Percentiles rank a stretch among this genome's conserved stretches.
These are phyloP conservation scores for Daldinia concentrica DNA, from an alignment of 495 filamentous ascomycete species.

Conservation along the genomic window DNA sequence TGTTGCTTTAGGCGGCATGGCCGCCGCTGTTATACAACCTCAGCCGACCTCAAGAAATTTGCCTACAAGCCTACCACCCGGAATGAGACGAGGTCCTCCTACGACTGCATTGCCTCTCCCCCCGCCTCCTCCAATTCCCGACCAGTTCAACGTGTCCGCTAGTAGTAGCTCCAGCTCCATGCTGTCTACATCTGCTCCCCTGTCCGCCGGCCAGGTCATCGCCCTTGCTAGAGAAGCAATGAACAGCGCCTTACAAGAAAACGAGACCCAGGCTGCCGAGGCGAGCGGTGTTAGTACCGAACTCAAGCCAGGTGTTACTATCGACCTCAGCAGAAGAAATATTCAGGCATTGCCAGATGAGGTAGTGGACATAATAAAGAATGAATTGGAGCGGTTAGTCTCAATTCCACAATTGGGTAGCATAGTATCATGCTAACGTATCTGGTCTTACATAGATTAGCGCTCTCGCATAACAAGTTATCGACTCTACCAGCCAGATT, in stretches of 20 bases:
- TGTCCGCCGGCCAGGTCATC: conserved; percentile 61
- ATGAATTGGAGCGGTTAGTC: conserved; percentile 85
- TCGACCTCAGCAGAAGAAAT: conserved; percentile 85
- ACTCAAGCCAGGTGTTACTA: conserved; percentile 80
- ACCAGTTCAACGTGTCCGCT: conserved; percentile 46
- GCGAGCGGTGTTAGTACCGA: conserved; percentile 73
- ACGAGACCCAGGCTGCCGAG: conserved; percentile 72
- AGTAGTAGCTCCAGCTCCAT: conserved; percentile 43
- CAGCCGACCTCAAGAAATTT: conserved; percentile 47
- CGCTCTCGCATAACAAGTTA: conserved; percentile 88
- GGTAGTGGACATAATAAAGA: conserved; percentile 90
- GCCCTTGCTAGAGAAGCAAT: conserved; percentile 70
- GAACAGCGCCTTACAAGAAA: conserved; percentile 72
- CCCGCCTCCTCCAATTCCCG: conserved; percentile 48
- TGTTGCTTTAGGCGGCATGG: conserved; percentile 45
- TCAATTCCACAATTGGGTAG: background rate
- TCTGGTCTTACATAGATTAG: conserved; percentile 66
- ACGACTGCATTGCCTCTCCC: conserved; percentile 50
- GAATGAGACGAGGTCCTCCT: conserved; percentile 49
- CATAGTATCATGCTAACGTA: conserved; percentile 24
- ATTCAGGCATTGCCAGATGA: conserved; percentile 85
- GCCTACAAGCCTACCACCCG: conserved; percentile 54
- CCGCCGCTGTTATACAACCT: conserved; percentile 40
- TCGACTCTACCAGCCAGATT: conserved; percentile 81
- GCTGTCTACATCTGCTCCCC: conserved; percentile 52